Evolutionary conservation across 345 rosid species (phyloP).

Genomic region (Lumnitzera littorea): DNA sequence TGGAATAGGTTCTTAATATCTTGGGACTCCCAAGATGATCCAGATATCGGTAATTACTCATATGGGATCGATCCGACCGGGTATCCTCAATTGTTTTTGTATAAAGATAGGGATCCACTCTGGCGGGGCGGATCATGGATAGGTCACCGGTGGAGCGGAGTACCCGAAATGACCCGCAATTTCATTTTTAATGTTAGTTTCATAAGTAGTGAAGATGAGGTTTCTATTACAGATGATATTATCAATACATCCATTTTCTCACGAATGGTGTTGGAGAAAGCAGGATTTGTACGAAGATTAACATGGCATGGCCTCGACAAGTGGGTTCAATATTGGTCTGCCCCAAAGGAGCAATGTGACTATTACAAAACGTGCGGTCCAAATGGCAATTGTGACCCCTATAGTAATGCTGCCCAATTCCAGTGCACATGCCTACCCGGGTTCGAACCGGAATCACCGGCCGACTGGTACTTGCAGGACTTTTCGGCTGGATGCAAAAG

Average conservation of each 20-base stretch:
- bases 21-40: conserved; percentile 22
- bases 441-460: conserved; percentile 39
- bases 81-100: conserved; percentile 23
- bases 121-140: conserved; percentile 78
- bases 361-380: conserved; percentile 46
- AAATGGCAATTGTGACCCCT: conserved; percentile 35
- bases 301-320: conserved; percentile 37
- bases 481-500: conserved; percentile 42
- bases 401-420: conserved; percentile 12
- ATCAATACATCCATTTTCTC: conserved; percentile 25
- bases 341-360: conserved; percentile 64
- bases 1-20: conserved; percentile 9
- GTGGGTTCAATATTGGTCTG: conserved; percentile 41
- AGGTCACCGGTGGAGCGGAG: conserved; percentile 59
- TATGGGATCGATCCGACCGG: conserved; percentile 1
- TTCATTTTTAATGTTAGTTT: conserved; percentile 33
- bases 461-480: conserved; percentile 47
- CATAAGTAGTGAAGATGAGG: conserved; percentile 29
- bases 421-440: conserved; percentile 62
- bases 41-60: conserved; percentile 7
- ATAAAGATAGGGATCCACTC: conserved; percentile 18
- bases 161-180: conserved; percentile 42
- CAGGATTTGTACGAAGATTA: conserved; percentile 33
- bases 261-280: conserved; percentile 42
- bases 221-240: conserved; percentile 23